Percentiles rank a stretch among this genome's conserved stretches.
Evolutionary conservation across 805 yeast species (phyloP).

Genomic region (Brettanomyces bruxellensis): DNA sequence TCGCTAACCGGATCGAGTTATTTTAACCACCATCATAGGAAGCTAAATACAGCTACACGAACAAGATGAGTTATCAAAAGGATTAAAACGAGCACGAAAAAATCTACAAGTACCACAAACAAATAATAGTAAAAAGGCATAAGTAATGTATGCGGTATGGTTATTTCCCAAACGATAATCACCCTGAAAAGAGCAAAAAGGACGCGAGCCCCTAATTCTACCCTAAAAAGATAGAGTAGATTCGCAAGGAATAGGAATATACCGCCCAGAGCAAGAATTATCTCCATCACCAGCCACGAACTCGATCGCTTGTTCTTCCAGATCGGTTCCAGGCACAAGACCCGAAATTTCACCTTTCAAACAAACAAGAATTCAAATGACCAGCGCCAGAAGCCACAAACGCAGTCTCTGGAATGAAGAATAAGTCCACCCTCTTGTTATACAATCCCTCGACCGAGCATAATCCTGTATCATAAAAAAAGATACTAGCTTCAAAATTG

Average conservation of each 20-base stretch:
- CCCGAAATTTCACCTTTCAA: too few species aligned
- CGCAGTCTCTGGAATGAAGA: constrained; percentile 3
- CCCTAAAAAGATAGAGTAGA: neutral
- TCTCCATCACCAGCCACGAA: constrained; percentile 48
- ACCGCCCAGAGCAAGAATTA: constrained; percentile 56
- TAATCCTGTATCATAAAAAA: constrained; percentile 53
- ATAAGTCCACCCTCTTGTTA: constrained; percentile 33
- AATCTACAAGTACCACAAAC: neutral
- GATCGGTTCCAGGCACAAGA: constrained; percentile 10
- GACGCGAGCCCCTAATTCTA: neutral
- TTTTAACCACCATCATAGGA: too few species aligned
- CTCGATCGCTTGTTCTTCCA: constrained; percentile 37
- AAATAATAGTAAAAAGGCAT: neutral
- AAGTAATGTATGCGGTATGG: constrained; percentile 89
- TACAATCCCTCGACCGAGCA: constrained; percentile 98
- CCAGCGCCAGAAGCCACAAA: constrained; percentile 3
- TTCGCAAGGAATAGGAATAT: constrained; percentile 99
- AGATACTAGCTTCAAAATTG: constrained; percentile 28
- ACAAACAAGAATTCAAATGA: constrained; percentile 10
- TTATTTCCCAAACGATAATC: constrained; percentile 97
- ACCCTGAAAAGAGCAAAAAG: constrained; percentile 60
- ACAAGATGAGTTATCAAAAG: too few species aligned
- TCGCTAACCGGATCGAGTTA: too few species aligned
- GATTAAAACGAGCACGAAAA: neutral
- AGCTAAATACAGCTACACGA: too few species aligned